These are phyloP conservation scores for Penicillium sp. DNA, from an alignment of 2,329 filamentous ascomycete species.

Conservation along the genomic window DNA sequence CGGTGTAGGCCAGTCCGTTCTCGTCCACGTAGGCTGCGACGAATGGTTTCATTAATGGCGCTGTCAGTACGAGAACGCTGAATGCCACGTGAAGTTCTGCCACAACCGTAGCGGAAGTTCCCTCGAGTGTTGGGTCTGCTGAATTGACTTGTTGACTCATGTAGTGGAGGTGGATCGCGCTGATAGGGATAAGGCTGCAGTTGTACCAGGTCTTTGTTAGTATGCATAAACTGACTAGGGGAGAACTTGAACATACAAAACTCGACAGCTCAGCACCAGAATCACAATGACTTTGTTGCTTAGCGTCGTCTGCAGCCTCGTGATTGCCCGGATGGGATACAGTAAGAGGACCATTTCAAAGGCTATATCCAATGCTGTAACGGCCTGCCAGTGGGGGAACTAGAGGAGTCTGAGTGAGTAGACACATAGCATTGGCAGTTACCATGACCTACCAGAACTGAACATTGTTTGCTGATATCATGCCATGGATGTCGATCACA, in stretches of 20 bases:
- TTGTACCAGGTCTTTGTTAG: not conserved
- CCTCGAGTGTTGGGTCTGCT: conserved; percentile 32
- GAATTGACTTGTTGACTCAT: conserved; percentile 26
- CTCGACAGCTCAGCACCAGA: conserved; percentile 36
- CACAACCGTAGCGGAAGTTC: conserved; percentile 29
- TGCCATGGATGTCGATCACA: conserved; percentile 33
- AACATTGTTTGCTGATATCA: conserved; percentile 25
- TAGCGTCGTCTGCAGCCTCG: conserved; percentile 32
- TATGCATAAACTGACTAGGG: not conserved
- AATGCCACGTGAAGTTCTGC: conserved; percentile 38
- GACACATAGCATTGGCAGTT: not conserved
- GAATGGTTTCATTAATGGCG: conserved; percentile 41
- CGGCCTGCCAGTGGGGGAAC: conserved; percentile 34
- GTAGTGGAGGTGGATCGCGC: conserved; percentile 34
- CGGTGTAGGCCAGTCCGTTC: conserved; percentile 20
- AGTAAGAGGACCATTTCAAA: conserved; percentile 34
- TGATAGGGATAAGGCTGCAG: conserved; percentile 35
- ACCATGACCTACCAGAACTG: conserved; percentile 24
- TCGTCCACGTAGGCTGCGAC: conserved; percentile 30
- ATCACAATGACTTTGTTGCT: conserved; percentile 35
- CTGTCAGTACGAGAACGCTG: conserved; percentile 36
- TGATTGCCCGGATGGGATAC: conserved; percentile 33
- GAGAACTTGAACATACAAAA: conserved; percentile 26
- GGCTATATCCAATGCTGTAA: conserved; percentile 35
- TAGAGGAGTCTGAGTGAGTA: conserved; percentile 6